Base-by-base conservation (phyloP, 305 asterid species). In the Plantago lanceolata region DNA sequence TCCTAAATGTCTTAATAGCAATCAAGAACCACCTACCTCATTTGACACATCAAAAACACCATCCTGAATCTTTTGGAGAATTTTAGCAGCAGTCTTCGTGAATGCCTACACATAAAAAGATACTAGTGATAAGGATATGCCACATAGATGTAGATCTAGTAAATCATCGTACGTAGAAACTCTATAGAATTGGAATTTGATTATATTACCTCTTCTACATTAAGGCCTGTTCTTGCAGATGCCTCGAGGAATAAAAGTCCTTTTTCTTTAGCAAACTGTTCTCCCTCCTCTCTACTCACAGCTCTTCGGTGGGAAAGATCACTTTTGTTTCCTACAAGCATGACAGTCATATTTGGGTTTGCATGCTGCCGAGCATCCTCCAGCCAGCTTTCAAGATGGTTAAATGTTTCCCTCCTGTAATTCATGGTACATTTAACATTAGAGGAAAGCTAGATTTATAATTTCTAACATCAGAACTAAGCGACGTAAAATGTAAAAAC, bases 361-460 rank as follows among this genome's bases (percentile, higher is more conserved):
- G 93, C 96, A 70, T 89, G 96, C 73, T 89, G 90, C 71, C 84
- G 76, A 67, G 96, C 94, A 81, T 89, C 96, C 80, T 89, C 95
- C 69, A 89, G 82, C 96, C 93, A 89, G 76, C 88, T 85, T 21
- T 86, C 90, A 18, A 88, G 83, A 74, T 88, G 95, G 71, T 88
- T 86, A 68, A 88, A 88, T 47, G 95, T 86, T 67, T 88, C 92
- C 73, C 93, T 84, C 85, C 95, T 86, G 26, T 58, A 49, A 26
- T 68, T 58, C 33, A 66, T 14, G 59, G 24, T 55, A 24, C 37
- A 58, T 59, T 59, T 61, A 24, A 48, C 21, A 55, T 66, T 7
- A 58, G 21, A 66, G 19, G 20, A 49, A 60, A 33, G 40, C 24
- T 47, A 31, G 57, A 54, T 20, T 57, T 61, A 63, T 47, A 71